Base-by-base conservation (phyloP, 108 stramenopile genomes). In the Chaetoceros tenuissimus region DNA sequence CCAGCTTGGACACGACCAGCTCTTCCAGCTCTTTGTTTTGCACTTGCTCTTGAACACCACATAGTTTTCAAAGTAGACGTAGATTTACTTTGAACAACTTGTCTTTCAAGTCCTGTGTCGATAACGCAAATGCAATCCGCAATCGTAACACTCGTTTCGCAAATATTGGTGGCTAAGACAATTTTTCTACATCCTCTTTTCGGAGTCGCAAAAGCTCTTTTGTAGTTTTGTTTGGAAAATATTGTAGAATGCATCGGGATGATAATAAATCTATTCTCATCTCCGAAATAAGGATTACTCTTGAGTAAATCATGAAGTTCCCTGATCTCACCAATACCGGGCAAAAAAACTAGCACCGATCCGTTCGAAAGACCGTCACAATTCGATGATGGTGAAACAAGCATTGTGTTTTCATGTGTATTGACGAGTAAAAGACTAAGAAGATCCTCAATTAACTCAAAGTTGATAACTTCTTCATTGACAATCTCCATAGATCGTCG, bases 111-210 rank as follows among this genome's bases (percentile, higher is more conserved):
- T 0, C 93, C 93, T n/a, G 55, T 55, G 50, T 94, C 93, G 67
- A 94, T 78, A 3, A 90, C 82, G 56, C 78, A 75, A 24, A 84
- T 74, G 1, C 86, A 84, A 78, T 97, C 97, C 26, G 89, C 85
- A 65, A 99, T 95, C 20, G 99, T 99, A 47, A 99, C 84, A 46
- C 84, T 87, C 3, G 95, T 96, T 74, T 96, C 95, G 0, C 92
- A 92, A 28, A 97, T 94, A 73, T 96, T 96, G 0, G 95, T 96
- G 8, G 87, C 64, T 19, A 94, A 64, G 5, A 92, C 75, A 0
- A 98, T 79, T 67, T 98, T 96, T 50, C 76, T 57, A 47, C 73
- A 69, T 2, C 86, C 84, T 5, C 21, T 16, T 19, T 45, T 67
- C 0, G 74, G 47, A 31, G 66, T 69, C 19, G 63, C 24, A 57